Evolutionary conservation across 768 basidiomycete genomes (phyloP), one percentile per base, ranked within the genome.

Genomic region (Termitomyces sp.): DNA sequence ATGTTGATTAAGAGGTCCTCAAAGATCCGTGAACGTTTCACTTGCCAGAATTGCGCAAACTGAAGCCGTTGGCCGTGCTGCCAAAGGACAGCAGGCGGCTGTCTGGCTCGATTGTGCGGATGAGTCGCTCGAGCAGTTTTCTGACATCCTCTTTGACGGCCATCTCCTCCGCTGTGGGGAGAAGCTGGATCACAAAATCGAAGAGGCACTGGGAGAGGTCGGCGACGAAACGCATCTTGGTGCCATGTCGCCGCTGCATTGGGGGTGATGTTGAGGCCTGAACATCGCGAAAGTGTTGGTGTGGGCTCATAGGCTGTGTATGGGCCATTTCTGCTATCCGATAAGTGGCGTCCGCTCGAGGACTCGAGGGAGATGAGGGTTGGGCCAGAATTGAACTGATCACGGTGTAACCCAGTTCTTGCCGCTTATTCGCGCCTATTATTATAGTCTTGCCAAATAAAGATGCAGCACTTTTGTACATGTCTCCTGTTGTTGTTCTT

Each of bases 1-100:
- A 9, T 59, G 47, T 32, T 41, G 22, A 39, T 49, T 53, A 32
- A 50, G 38, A 33, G 32, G 46, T 35, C 31, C 38, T 33, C 38
- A 56, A 15, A 43, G 48, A 7, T 42, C 12, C 16, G 45, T 23
- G 47, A 25, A 22, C 39, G 51, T 53, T 57, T 51, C 20, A 56
- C 71, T 61, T 56, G 91, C 95, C 95, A 58, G 94, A 96, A 75
- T 98, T 97, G 62, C 94, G 82, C 64, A 98, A 82, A 68, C 92
- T 94, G 77, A 98, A 96, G 55, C 95, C 94, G 66, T 98, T 98
- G 11, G 94, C 95, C 35, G 93, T 97, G 67, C 92, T 94, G 32
- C 96, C 96, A 68, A 99, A 99, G 53, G 94, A 93, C 62, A 96
- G 72, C 62, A 99, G 75, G 50, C 91, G 85, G 60, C 90, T 90